Percentiles rank a stretch among this genome's conserved stretches.
These are phyloP conservation scores for Erythrobasidium hasegawianum DNA, from an alignment of 1,284 basidiomycete genomes.

Conservation along the genomic window DNA sequence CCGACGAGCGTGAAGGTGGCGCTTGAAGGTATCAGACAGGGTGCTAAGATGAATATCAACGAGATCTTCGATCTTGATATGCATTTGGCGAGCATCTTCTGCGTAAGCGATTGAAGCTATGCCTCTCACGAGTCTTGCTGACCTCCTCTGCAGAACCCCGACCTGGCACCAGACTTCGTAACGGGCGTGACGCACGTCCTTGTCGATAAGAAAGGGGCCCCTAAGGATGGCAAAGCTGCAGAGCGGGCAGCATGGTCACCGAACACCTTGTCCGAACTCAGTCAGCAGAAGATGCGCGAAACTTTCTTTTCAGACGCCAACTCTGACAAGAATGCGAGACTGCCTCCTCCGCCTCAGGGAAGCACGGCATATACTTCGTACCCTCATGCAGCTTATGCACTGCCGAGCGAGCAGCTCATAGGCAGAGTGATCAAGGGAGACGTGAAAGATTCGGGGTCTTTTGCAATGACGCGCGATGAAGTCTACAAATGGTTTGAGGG, in stretches of 20 bases:
- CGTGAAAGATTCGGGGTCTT: conserved; percentile 58
- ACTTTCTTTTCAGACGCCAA: conserved; percentile 59
- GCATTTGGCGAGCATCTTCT: conserved; percentile 23
- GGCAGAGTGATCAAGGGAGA: conserved; percentile 58
- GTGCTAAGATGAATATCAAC: conserved; percentile 60
- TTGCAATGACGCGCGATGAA: conserved; percentile 60
- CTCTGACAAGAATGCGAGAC: background rate
- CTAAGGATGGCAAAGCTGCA: conserved; percentile 36
- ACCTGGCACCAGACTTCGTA: conserved; percentile 67
- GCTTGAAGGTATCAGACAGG: conserved; percentile 70
- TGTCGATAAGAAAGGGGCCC: conserved; percentile 57
- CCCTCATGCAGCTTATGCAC: conserved; percentile 57
- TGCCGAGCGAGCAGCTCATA: conserved; percentile 68
- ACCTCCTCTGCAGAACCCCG: conserved; percentile 53
- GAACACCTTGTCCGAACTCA: conserved; percentile 58
- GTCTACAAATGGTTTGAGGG: conserved; percentile 58
- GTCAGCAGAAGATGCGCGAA: conserved; percentile 55
- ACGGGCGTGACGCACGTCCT: conserved; percentile 74
- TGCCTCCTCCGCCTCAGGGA: conserved; percentile 55
- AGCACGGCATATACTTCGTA: conserved; percentile 46
- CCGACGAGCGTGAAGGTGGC: conserved; percentile 87
- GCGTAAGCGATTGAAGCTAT: conserved; percentile 9
- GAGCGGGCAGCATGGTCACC: conserved; percentile 63
- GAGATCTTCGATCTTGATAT: conserved; percentile 71
- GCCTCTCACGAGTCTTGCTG: background rate